These are phyloP conservation scores for Iodosphaeria phyllophila DNA, from an alignment of 2,329 filamentous ascomycete genomes.

Conservation along the genomic window DNA sequence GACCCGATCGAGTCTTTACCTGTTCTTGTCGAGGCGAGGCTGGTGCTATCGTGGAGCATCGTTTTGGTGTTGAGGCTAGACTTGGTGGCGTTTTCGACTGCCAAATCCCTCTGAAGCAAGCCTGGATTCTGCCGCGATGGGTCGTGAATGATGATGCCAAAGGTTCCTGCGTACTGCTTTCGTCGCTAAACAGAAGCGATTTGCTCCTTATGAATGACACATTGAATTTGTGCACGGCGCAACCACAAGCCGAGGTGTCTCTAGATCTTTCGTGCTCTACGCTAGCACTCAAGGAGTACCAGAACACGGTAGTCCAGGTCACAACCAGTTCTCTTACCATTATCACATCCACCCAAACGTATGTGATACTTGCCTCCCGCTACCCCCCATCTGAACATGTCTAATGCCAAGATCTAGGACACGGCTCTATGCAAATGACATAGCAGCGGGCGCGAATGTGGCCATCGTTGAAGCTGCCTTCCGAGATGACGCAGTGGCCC, in stretches of 20 bases:
- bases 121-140: constrained; percentile 30
- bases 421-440: constrained; percentile 13
- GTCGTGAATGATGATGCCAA: constrained; percentile 6
- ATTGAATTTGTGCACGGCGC: constrained; percentile 23
- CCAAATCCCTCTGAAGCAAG: constrained; percentile 25
- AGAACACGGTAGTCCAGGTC: constrained; percentile 28
- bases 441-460: constrained; percentile 11
- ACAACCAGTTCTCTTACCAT: constrained; percentile 29
- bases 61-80: constrained; percentile 50
- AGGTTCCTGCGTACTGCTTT: constrained; percentile 24
- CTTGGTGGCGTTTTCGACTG: constrained; percentile 39
- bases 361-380: constrained; percentile 6
- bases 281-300: constrained; percentile 19
- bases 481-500: constrained; percentile 16
- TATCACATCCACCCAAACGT: constrained; percentile 17
- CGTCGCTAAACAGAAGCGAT: constrained; percentile 27
- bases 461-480: constrained; percentile 24
- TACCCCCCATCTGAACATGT: not conserved
- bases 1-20: constrained; percentile 42
- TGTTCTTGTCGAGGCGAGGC: constrained; percentile 43
- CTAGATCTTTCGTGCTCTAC: constrained; percentile 37
- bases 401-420: constrained; percentile 6
- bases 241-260: constrained; percentile 18
- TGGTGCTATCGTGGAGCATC: constrained; percentile 49
- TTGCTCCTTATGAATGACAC: constrained; percentile 29